Percentiles rank a stretch among this genome's conserved stretches.
Conservation (phyloP, 2,329 filamentous ascomycete genomes). For the Arthroderma sp. region DNA sequence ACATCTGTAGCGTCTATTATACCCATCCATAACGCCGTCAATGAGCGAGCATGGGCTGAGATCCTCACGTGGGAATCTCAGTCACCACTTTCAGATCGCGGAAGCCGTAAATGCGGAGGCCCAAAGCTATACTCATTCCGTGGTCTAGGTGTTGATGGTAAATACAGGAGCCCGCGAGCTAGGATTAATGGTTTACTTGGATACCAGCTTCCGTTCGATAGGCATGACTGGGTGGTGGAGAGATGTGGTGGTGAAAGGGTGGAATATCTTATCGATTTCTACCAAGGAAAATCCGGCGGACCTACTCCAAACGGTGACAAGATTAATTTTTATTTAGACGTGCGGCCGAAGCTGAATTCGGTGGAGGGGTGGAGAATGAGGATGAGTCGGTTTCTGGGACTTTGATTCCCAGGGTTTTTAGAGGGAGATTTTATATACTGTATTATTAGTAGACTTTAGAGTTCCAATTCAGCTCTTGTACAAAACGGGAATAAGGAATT, state of each 20-base stretch:
- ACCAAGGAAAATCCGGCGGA: slow-evolving; percentile 53
- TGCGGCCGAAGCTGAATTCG: slow-evolving; percentile 51
- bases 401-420: slow-evolving; percentile 17
- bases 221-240: slow-evolving; percentile 95
- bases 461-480: no score
- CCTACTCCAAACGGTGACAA: slow-evolving; percentile 26
- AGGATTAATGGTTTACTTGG: slow-evolving; percentile 70
- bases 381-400: slow-evolving; percentile 34
- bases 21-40: slow-evolving; percentile 96
- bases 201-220: slow-evolving; percentile 85
- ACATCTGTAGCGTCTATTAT: slow-evolving; percentile 83
- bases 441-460: not conserved
- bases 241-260: slow-evolving; percentile 61
- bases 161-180: slow-evolving; percentile 63
- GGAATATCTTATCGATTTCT: slow-evolving; percentile 98
- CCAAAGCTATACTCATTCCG: slow-evolving; percentile 74
- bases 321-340: slow-evolving; percentile 52
- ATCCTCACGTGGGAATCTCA: slow-evolving; percentile 80
- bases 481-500: no score
- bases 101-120: slow-evolving; percentile 55
- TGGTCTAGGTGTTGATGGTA: slow-evolving; percentile 43
- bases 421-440: not conserved
- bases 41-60: slow-evolving; percentile 88
- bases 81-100: slow-evolving; percentile 41
- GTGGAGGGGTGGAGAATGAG: slow-evolving; percentile 49